These are phyloP conservation scores for Auricularia sp. DNA, from an alignment of 768 basidiomycete species.

Conservation along the genomic window DNA sequence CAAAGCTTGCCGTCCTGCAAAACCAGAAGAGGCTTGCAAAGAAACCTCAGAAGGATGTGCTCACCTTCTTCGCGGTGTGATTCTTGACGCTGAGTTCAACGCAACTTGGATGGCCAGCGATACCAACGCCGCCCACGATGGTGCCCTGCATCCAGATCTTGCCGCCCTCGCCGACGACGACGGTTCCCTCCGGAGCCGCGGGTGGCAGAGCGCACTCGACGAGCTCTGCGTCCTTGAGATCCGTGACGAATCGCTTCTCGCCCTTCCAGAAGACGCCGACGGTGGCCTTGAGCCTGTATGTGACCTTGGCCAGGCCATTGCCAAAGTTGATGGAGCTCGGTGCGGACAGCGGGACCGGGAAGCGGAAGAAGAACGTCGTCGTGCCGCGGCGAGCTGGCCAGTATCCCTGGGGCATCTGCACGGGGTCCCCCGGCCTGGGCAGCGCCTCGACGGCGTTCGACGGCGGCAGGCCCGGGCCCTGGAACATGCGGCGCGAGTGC, in stretches of 20 bases:
- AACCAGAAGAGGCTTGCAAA: too few relatives aligned
- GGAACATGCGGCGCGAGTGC: constrained; percentile 61
- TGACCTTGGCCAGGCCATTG: constrained; percentile 53
- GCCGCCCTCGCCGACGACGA: constrained; percentile 66
- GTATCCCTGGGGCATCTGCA: constrained; percentile 51
- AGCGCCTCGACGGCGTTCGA: constrained; percentile 72
- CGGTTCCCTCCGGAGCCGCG: constrained; percentile 38
- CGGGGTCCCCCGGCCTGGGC: constrained; percentile 44
- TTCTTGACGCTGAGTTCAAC: constrained; percentile 76
- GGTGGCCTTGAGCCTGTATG: constrained; percentile 65
- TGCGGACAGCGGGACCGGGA: constrained; percentile 55
- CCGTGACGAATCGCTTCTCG: constrained; percentile 57
- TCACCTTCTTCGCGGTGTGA: constrained; percentile 69
- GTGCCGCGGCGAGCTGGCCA: constrained; percentile 65
- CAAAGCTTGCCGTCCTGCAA: too few relatives aligned
- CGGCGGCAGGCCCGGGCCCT: constrained; percentile 72
- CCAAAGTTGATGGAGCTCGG: constrained; percentile 68
- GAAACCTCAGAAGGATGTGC: constrained; percentile 5
- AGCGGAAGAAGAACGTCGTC: constrained; percentile 73
- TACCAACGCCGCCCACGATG: constrained; percentile 49
- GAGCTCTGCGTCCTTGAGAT: constrained; percentile 51
- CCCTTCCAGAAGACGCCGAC: constrained; percentile 69
- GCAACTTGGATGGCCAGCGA: constrained; percentile 62
- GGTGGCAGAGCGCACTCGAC: constrained; percentile 33
- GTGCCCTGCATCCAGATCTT: constrained; percentile 70